Percentiles rank a stretch among this genome's conserved stretches.
Evolutionary conservation across 345 rosid genomes (phyloP).

Genomic region (Sapria himalayana): DNA sequence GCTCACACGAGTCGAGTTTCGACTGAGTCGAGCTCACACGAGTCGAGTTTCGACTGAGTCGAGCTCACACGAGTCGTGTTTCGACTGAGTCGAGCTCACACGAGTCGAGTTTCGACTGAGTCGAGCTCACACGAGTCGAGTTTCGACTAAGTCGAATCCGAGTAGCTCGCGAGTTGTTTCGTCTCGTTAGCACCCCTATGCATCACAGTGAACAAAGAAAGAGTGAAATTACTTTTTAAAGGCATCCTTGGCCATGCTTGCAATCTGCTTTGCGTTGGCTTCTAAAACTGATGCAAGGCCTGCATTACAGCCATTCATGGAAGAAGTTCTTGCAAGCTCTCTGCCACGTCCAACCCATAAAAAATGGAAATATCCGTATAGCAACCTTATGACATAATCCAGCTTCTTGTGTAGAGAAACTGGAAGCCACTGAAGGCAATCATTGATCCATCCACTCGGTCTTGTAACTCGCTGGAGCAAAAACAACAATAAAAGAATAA

Average conservation of each 20-base stretch:
- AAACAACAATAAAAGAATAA: neutral
- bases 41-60: too few species aligned
- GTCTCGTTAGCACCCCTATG: too few species aligned
- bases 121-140: too few species aligned
- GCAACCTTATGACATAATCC: conserved; percentile 26
- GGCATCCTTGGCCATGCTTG: conserved; percentile 47
- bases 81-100: too few species aligned
- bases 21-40: too few species aligned
- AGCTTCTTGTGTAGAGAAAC: conserved; percentile 60
- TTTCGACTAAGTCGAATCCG: too few species aligned
- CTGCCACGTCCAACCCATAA: conserved; percentile 16
- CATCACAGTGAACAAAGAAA: too few species aligned
- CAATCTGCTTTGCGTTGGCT: conserved; percentile 66
- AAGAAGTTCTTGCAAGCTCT: conserved; percentile 15
- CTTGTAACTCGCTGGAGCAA: conserved; percentile 60
- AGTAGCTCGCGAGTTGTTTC: too few species aligned
- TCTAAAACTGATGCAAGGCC: conserved; percentile 62
- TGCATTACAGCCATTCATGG: conserved; percentile 36
- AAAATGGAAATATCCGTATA: conserved; percentile 31
- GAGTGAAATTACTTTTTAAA: conserved; percentile 49
- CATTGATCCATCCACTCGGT: conserved; percentile 83
- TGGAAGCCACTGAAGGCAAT: conserved; percentile 90
- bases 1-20: too few species aligned
- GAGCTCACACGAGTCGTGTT: too few species aligned
- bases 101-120: too few species aligned